Conservation (phyloP, 1,284 basidiomycete species). For the Moniliophthora roreri region DNA sequence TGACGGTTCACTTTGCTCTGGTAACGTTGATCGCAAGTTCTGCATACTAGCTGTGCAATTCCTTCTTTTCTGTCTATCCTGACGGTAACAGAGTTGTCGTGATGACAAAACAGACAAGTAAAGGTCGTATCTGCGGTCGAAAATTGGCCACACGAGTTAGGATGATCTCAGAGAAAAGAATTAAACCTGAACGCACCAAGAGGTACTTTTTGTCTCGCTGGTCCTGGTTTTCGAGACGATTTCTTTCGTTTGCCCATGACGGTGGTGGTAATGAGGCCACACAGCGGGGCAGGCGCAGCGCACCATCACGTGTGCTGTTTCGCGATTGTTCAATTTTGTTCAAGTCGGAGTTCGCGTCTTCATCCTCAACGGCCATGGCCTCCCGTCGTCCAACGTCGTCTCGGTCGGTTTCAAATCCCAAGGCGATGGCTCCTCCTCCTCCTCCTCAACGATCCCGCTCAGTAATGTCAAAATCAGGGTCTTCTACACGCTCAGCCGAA, state of each 20-base stretch:
- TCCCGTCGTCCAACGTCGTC: constrained; percentile 50
- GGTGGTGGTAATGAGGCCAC: constrained; percentile 4
- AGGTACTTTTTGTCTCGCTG: constrained; percentile 56
- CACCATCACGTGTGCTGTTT: background rate
- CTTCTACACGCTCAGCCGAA: constrained; percentile 26
- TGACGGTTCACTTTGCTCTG: constrained; percentile 83
- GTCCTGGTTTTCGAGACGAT: constrained; percentile 71
- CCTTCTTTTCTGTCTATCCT: constrained; percentile 84
- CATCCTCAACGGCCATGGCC: constrained; percentile 40
- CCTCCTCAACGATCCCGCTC: constrained; percentile 41
- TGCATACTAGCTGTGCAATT: constrained; percentile 73
- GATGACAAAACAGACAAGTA: constrained; percentile 89
- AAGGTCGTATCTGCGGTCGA: constrained; percentile 80
- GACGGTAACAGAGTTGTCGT: constrained; percentile 86
- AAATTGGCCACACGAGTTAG: background rate
- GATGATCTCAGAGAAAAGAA: constrained; percentile 11
- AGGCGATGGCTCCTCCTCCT: constrained; percentile 26
- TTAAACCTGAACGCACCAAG: constrained; percentile 52
- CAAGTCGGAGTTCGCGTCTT: background rate
- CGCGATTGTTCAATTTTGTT: background rate
- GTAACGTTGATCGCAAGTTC: constrained; percentile 79
- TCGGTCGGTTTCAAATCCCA: constrained; percentile 27
- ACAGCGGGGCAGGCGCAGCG: constrained; percentile 3
- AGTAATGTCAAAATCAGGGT: constrained; percentile 32
- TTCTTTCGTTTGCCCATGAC: constrained; percentile 86